phyloP scores from a whole-genome alignment of 495 filamentous ascomycete genomes.

The Corynascus novoguineensis region DNA sequence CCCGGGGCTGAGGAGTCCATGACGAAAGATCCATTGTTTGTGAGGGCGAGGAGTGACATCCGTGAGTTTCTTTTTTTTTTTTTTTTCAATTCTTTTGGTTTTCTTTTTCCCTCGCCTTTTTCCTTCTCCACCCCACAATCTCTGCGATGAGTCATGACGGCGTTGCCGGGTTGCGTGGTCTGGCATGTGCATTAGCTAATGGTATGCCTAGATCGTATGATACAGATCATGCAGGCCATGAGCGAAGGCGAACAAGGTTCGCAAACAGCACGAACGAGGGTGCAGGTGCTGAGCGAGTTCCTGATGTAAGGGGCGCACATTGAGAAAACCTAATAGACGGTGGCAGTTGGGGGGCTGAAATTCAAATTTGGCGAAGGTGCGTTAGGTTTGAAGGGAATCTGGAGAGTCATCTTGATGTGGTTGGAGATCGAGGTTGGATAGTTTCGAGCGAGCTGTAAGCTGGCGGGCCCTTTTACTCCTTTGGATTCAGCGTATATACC shows the following conservation, averaged over 20 bases:
- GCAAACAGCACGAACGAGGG: slow-evolving; percentile 50
- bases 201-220: slow-evolving; percentile 52
- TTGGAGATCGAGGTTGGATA: not conserved
- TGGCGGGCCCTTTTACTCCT: not conserved
- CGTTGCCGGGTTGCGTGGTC: too few species aligned
- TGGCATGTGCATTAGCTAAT: too few species aligned
- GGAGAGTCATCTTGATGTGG: not conserved
- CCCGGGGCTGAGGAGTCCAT: slow-evolving; percentile 30
- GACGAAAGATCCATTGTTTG: slow-evolving; percentile 47
- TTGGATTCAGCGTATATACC: not conserved
- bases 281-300: slow-evolving; percentile 52
- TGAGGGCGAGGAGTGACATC: slow-evolving; percentile 52
- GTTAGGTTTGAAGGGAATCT: not conserved
- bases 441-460: not conserved
- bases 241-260: slow-evolving; percentile 47
- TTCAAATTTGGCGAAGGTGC: not conserved
- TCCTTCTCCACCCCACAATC: not conserved
- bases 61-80: slow-evolving; percentile 31
- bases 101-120: too few species aligned
- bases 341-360: not conserved
- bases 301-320: slow-evolving; percentile 29
- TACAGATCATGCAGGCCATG: slow-evolving; percentile 52
- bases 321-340: too few species aligned
- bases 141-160: too few species aligned
- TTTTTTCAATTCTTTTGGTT: not conserved